These are phyloP conservation scores for Rhynchospora pubera DNA, from an alignment of 176 grass and related monocot species.

Conservation along the genomic window DNA sequence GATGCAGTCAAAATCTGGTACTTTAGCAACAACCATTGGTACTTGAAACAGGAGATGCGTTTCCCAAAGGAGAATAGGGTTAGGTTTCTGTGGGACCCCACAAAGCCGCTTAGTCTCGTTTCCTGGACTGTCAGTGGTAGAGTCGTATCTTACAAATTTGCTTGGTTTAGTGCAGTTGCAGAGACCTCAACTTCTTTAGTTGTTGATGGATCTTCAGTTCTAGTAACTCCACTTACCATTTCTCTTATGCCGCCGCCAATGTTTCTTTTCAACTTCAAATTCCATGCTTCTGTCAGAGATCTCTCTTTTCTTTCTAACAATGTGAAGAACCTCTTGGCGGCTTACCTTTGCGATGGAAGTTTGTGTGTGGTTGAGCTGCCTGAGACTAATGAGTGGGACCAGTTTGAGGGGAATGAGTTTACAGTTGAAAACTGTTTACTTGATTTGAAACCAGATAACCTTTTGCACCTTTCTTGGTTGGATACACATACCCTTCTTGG, in stretches of 20 bases:
- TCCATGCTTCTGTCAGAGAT: conserved; percentile 71
- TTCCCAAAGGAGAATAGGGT: conserved; percentile 60
- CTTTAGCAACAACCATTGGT: conserved; percentile 92
- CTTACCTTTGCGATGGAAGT: conserved; percentile 55
- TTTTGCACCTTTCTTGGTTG: conserved; percentile 79
- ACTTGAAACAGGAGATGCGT: conserved; percentile 82
- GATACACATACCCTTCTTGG: conserved; percentile 62
- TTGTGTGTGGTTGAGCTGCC: conserved; percentile 71
- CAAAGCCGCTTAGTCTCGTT: conserved; percentile 69
- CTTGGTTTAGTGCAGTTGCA: conserved; percentile 64
- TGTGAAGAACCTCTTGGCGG: conserved; percentile 70
- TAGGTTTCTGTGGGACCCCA: conserved; percentile 71
- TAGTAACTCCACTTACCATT: conserved; percentile 64
- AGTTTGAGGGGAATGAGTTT: conserved; percentile 62
- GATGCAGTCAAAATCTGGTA: conserved; percentile 85
- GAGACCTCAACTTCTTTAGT: conserved; percentile 66
- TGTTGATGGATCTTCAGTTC: conserved; percentile 58
- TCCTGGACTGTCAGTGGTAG: conserved; percentile 66
- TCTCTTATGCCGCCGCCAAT: conserved; percentile 88
- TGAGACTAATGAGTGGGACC: conserved; percentile 53
- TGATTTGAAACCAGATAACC: conserved; percentile 44
- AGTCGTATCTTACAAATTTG: conserved; percentile 58
- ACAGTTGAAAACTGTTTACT: conserved; percentile 35
- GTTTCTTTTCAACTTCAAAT: conserved; percentile 77
- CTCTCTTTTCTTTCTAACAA: conserved; percentile 45